Evolutionary conservation across 768 basidiomycete genomes (phyloP).

Genomic region (Lactifluus echinatus): DNA sequence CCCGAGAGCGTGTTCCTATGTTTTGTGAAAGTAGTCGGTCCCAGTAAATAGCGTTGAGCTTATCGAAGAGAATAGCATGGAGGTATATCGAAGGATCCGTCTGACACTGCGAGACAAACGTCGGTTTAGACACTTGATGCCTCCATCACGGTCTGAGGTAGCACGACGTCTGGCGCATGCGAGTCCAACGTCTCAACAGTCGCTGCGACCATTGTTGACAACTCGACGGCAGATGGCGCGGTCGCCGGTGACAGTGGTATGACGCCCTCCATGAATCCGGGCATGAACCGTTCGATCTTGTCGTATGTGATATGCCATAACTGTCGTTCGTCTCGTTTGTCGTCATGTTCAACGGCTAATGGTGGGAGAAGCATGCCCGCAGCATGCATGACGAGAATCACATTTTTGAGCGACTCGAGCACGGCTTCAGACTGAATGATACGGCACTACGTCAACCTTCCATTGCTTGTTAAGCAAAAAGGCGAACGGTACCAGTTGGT

Average conservation of each 20-base stretch:
- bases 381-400: slow-evolving; percentile 92
- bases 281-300: slow-evolving; percentile 84
- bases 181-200: not conserved
- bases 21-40: not conserved
- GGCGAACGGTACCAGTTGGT: slow-evolving; percentile 64
- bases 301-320: slow-evolving; percentile 84
- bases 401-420: slow-evolving; percentile 94
- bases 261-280: slow-evolving; percentile 75
- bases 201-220: not conserved
- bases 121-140: not conserved
- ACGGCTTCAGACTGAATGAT: slow-evolving; percentile 76
- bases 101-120: not conserved
- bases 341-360: slow-evolving; percentile 29
- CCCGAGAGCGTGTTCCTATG: not conserved
- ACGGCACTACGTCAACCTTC: not conserved
- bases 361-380: slow-evolving; percentile 74
- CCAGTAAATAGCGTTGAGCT: not conserved
- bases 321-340: slow-evolving; percentile 50
- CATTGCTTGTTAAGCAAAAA: not conserved
- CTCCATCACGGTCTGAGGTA: not conserved
- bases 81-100: not conserved
- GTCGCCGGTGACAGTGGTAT: slow-evolving; percentile 37
- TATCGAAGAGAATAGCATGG: not conserved
- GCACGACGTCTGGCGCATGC: not conserved
- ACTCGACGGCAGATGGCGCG: slow-evolving; percentile 2